Percentiles rank a stretch among this genome's conserved stretches.
Evolutionary conservation across 1,284 basidiomycete genomes (phyloP).

Genomic region (Tilletia indica): DNA sequence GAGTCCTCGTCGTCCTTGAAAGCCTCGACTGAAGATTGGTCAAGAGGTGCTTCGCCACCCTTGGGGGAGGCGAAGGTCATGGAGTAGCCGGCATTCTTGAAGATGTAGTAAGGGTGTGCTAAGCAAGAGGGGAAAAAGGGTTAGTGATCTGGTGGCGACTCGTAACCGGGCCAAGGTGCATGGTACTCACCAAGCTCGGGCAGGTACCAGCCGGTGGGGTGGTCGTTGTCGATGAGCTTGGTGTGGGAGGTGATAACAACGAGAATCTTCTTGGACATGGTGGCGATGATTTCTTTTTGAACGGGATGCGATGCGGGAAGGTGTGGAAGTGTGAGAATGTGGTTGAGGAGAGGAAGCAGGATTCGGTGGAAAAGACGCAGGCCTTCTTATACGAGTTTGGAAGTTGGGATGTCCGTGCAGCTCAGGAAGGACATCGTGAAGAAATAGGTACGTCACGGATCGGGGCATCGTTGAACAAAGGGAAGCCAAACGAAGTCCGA

Average conservation of each 20-base stretch:
- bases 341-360: no score
- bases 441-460: no score
- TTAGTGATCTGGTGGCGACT: neutral
- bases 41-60: conserved; percentile 73
- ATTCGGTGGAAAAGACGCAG: no score
- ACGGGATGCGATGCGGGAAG: no score
- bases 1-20: conserved; percentile 63
- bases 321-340: no score
- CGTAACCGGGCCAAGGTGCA: no score
- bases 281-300: neutral
- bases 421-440: no score
- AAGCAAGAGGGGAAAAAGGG: conserved; percentile 56
- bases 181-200: neutral
- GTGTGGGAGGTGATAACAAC: conserved; percentile 73
- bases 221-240: conserved; percentile 65
- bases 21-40: conserved; percentile 65
- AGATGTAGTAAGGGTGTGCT: conserved; percentile 75
- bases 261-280: conserved; percentile 59
- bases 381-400: neutral
- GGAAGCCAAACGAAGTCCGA: no score
- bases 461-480: no score
- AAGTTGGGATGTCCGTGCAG: no score
- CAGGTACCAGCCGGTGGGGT: conserved; percentile 62
- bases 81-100: conserved; percentile 62
- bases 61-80: conserved; percentile 72